Evolutionary conservation across 805 yeast genomes (phyloP), one percentile per base, ranked within the genome.

Genomic region (Candida yuanshanica): DNA sequence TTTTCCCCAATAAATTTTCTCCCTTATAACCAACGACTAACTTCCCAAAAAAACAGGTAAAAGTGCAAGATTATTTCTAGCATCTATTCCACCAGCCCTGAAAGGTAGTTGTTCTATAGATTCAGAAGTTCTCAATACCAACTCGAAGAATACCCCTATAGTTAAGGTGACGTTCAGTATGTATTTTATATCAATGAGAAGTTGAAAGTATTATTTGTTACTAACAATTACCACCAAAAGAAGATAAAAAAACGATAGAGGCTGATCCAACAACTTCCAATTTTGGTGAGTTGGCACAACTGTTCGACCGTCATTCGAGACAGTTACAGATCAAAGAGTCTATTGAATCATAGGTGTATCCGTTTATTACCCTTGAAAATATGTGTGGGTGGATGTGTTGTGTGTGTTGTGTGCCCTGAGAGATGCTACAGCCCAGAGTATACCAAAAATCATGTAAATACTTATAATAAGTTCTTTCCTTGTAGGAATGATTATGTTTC

Each of bases 251-350:
- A 37, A 74, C 71, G 5, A 63, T 86, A 64, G 74, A 70, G 39
- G 77, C 78, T 6, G 85, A 88, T 57, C 95, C 96, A 9, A 59
- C 71, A 3, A 56, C 52, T 7, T 60, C 74, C 54, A 65, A 66
- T 7, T 74, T 85, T 44, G 68, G 63, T 17, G 96, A 89, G 49
- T 64, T 89, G 51, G 65, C 75, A 9, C 80, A 77, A 40, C 61
- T 70, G 45, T 78, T 91, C 49, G 95, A 90, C 58, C 71, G 84
- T 42, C 95, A 90, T 57, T 87, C 96, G 9, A 78, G 95, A 63
- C 75, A 78, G 53, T 65, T 90, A 52, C 79, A 79, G 45, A 70
- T 89, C 51, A 72, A 84, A 55, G 95, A 88, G 45, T 82, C 83
- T 45, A 77, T 85, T 41, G 68, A 69, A 44, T 62, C 59, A 27